These are phyloP conservation scores for Mycena leptocephala DNA, from an alignment of 768 basidiomycete species.

Conservation along the genomic window DNA sequence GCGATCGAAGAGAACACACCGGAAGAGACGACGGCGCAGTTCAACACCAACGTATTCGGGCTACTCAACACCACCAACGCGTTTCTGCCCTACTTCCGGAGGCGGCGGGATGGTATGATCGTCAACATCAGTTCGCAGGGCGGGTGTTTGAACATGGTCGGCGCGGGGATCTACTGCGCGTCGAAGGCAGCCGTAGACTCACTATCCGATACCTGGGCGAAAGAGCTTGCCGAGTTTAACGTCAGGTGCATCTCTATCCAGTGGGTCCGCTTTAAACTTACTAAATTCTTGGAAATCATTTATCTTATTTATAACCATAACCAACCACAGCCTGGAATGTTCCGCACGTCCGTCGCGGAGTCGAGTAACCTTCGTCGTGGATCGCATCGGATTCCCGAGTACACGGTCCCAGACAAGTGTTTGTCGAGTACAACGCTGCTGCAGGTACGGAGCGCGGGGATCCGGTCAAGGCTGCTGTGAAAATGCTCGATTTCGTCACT, in stretches of 20 bases:
- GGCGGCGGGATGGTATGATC: constrained; percentile 47
- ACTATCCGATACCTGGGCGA: constrained; percentile 13
- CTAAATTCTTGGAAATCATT: too few relatives aligned
- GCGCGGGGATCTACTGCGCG: constrained; percentile 44
- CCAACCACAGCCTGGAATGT: constrained; percentile 43
- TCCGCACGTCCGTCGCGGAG: constrained; percentile 38
- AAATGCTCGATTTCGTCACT: constrained; percentile 37
- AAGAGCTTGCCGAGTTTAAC: constrained; percentile 29
- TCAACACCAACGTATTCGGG: constrained; percentile 52
- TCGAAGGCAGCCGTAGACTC: constrained; percentile 45
- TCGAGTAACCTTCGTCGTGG: constrained; percentile 4
- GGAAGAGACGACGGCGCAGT: constrained; percentile 35
- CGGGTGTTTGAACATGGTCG: constrained; percentile 15
- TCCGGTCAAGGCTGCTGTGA: constrained; percentile 33
- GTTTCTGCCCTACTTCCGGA: constrained; percentile 51
- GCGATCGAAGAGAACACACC: constrained; percentile 45
- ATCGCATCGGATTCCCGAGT: constrained; percentile 35
- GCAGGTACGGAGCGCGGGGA: constrained; percentile 37
- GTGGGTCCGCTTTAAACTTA: constrained; percentile 16
- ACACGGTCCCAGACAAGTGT: constrained; percentile 26
- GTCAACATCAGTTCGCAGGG: constrained; percentile 48
- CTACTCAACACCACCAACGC: constrained; percentile 47
- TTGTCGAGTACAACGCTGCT: not conserved
- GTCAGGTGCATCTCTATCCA: constrained; percentile 34
- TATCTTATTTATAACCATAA: too few relatives aligned